Evolutionary conservation across 1,284 basidiomycete species (phyloP), one percentile per base, ranked within the genome.

Genomic region (Xerocomus minutiporus): DNA sequence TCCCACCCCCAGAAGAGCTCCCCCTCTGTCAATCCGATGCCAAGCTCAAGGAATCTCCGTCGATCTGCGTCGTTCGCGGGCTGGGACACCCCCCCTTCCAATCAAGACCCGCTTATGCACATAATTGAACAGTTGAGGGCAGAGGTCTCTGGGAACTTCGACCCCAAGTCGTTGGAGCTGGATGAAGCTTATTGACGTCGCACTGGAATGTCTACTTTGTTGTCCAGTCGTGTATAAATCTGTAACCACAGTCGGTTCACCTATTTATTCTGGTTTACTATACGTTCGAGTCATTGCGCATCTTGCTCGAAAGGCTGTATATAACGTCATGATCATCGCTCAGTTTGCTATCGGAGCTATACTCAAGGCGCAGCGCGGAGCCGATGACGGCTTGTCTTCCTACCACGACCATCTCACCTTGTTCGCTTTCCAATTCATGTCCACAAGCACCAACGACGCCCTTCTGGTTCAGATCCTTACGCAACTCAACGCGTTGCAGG

Each of bases 391-490:
- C 54, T 55, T 59, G 8, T 35, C 50, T 47, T 48, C 42, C 28
- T 61, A 36, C 55, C 45, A 50, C 53, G 47, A 56, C n/a, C 55
- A 57, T 45, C 48, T 23, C 34, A 23, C 17, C 41, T 36, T 20
- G 23, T 36, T 58, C 50, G 3, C 42, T 31, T 44, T 36, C 40
- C 41, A n/a, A 28, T 48, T 38, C 59, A 81, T 81, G 79, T 65
- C 78, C 42, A 75, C 82, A 46, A 26, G 39, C 8, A 53, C 56
- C 41, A 57, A 55, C 50, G 84, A 87, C 55, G 79, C 82, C 8
- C 64, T 84, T n/a, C 74, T 91, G 53, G 78, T 79, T 1, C 85
- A 89, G 67, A 90, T 91, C 53, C 75, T 90, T 20, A 71, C 73
- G 9, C 84, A 86, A 69, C 79, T 91, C 51, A 75, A 86, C 61